Evolutionary conservation across 75 land plant species (phyloP).

Genomic region (Ceratopteris richardii): DNA sequence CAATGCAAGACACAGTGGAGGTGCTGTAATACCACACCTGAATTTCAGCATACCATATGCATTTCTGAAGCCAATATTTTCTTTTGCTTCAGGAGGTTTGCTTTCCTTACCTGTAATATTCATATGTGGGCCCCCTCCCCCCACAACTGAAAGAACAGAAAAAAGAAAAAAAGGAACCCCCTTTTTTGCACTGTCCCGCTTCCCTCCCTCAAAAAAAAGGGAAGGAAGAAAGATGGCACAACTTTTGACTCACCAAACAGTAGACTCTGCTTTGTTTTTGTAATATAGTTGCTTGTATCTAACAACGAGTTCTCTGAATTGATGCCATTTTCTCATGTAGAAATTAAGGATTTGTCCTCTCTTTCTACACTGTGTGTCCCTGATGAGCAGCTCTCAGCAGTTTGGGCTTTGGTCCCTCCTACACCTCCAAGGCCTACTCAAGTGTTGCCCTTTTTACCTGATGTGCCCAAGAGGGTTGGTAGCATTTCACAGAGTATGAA

Average conservation of each 20-base stretch:
- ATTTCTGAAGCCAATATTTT: constrained; percentile 52
- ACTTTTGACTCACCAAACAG: too few relatives aligned
- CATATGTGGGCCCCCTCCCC: too few relatives aligned
- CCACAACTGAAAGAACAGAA: too few relatives aligned
- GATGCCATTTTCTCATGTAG: constrained; percentile 35
- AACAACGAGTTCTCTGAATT: not conserved
- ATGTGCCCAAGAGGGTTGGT: constrained; percentile 13
- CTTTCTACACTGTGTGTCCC: constrained; percentile 51
- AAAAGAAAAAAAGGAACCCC: not conserved
- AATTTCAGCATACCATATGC: constrained; percentile 91
- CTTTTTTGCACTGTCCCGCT: not conserved
- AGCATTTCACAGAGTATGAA: constrained; percentile 10
- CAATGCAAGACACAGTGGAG: constrained; percentile 86
- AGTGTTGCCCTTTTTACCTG: constrained; percentile 18
- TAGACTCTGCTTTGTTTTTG: too few relatives aligned
- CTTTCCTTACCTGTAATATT: not conserved
- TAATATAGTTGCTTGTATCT: not conserved
- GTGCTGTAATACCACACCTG: constrained; percentile 72
- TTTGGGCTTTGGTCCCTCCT: constrained; percentile 81
- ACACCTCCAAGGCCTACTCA: constrained; percentile 40
- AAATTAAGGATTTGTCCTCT: constrained; percentile 36
- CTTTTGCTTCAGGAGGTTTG: constrained; percentile 43
- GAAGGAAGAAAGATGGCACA: too few relatives aligned
- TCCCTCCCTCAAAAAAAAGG: too few relatives aligned
- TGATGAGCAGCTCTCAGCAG: constrained; percentile 55